Conservation (phyloP, 306 rosid species). For the Macrotyloma uniflorum region DNA sequence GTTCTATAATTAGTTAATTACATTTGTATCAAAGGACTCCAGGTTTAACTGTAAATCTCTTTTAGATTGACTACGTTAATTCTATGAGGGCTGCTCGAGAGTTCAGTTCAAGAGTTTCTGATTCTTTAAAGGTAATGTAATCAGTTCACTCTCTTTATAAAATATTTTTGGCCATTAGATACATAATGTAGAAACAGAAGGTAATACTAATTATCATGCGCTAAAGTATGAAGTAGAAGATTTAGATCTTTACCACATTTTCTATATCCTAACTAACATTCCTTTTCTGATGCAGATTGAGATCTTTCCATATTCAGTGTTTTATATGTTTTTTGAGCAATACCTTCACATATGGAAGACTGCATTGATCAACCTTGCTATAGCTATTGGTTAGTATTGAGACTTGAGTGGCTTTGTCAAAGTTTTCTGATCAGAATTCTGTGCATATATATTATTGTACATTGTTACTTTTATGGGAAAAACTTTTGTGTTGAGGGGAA, state of each 20-base stretch:
- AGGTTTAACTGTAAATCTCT: conserved; percentile 33
- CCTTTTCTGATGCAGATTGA: conserved; percentile 79
- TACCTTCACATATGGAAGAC: conserved; percentile 98
- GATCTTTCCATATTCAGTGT: conserved; percentile 94
- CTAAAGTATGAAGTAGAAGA: conserved; percentile 1
- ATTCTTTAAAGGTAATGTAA: conserved; percentile 78
- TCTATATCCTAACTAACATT: conserved; percentile 39
- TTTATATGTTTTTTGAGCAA: conserved; percentile 99
- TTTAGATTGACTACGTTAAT: conserved; percentile 81
- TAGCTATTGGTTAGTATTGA: conserved; percentile 86
- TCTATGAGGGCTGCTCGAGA: conserved; percentile 97
- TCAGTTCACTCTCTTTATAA: conserved; percentile 14
- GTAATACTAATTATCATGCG: conserved; percentile 6
- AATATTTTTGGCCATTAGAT: background rate
- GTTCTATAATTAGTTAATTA: conserved; percentile 9
- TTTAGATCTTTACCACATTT: background rate
- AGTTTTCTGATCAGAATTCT: conserved; percentile 12
- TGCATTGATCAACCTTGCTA: conserved; percentile 89
- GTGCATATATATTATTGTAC: conserved; percentile 10
- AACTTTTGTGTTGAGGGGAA: conserved; percentile 1
- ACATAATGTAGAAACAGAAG: conserved; percentile 7
- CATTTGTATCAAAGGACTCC: conserved; percentile 22
- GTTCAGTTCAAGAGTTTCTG: conserved; percentile 84
- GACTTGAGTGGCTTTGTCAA: conserved; percentile 15
- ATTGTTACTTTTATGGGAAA: conserved; percentile 1